phyloP scores from a whole-genome alignment of 805 yeast genomes.

The Debaryomyces prosopidis region DNA sequence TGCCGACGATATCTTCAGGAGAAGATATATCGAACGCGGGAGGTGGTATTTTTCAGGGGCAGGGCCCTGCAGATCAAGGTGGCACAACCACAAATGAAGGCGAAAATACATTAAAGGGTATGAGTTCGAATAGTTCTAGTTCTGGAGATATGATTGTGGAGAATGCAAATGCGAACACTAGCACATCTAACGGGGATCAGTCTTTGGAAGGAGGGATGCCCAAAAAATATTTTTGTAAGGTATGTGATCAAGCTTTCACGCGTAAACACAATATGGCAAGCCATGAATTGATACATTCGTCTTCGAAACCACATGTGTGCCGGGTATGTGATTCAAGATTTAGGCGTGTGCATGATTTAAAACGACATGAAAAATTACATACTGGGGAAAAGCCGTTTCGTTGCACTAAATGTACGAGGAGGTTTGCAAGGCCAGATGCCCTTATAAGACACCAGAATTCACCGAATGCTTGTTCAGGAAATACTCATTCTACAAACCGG shows the following conservation, averaged over 20 bases:
- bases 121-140: background rate
- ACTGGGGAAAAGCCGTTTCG: slow-evolving; percentile 71
- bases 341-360: slow-evolving; percentile 73
- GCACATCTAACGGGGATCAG: background rate
- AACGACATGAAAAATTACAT: slow-evolving; percentile 73
- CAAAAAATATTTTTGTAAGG: slow-evolving; percentile 50
- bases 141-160: background rate
- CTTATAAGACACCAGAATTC: slow-evolving; percentile 63
- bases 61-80: no score
- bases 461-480: slow-evolving; percentile 35
- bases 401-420: slow-evolving; percentile 61
- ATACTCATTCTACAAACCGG: background rate
- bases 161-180: background rate
- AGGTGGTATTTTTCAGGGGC: no score
- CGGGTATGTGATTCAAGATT: slow-evolving; percentile 59
- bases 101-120: background rate
- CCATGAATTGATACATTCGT: slow-evolving; percentile 68
- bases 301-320: slow-evolving; percentile 64
- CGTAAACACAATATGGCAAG: slow-evolving; percentile 74
- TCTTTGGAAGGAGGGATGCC: slow-evolving; percentile 4
- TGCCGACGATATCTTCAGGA: no score
- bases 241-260: slow-evolving; percentile 65
- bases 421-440: slow-evolving; percentile 77
- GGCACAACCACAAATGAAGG: no score
- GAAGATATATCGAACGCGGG: no score